A percentile compares a stretch with the other conserved stretches of the same genome.
These are phyloP conservation scores for Xanthoconium stramineum DNA, from an alignment of 768 basidiomycete species.

Conservation along the genomic window DNA sequence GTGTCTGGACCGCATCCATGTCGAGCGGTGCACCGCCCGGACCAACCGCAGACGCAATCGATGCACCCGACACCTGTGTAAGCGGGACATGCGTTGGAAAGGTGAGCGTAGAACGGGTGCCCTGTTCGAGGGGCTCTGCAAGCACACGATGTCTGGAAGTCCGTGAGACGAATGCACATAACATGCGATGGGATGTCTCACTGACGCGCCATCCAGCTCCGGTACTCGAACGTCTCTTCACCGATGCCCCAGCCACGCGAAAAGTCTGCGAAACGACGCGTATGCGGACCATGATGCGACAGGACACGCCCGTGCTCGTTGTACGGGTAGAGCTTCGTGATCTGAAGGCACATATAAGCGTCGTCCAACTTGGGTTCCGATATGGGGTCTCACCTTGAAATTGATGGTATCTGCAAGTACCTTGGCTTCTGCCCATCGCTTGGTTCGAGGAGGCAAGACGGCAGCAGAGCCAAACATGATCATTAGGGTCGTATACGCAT, in stretches of 20 bases:
- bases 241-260: conserved; percentile 93
- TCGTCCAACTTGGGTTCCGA: not conserved
- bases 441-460: conserved; percentile 87
- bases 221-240: conserved; percentile 94
- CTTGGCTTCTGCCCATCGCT: conserved; percentile 98
- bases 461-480: conserved; percentile 89
- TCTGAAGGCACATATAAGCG: conserved; percentile 40
- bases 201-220: conserved; percentile 97
- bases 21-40: conserved; percentile 36
- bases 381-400: conserved; percentile 59
- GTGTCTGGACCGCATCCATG: conserved; percentile 54
- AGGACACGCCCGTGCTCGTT: conserved; percentile 80
- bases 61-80: conserved; percentile 25
- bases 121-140: conserved; percentile 87
- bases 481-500: conserved; percentile 79
- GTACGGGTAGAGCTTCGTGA: conserved; percentile 89
- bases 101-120: conserved; percentile 55
- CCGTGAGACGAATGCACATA: not conserved
- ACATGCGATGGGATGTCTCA: conserved; percentile 36
- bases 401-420: conserved; percentile 93
- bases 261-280: conserved; percentile 82
- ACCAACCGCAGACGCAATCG: conserved; percentile 6
- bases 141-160: conserved; percentile 74
- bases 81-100: conserved; percentile 59
- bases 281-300: conserved; percentile 80